These are phyloP conservation scores for Flaveria brownii DNA, from an alignment of 129 eudicot genomes.

Conservation along the genomic window DNA sequence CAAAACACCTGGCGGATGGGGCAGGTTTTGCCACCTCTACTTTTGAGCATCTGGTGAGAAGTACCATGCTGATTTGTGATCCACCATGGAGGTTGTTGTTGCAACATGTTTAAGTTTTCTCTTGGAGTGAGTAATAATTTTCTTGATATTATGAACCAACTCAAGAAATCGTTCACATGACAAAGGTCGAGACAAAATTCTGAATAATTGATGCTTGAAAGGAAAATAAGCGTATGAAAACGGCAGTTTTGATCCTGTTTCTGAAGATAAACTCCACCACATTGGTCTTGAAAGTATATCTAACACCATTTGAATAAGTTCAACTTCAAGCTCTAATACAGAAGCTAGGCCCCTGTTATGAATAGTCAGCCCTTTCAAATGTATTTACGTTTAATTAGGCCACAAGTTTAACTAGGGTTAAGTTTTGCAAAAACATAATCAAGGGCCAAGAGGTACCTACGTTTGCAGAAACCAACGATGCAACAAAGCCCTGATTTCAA, in stretches of 20 bases:
- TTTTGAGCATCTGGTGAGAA: conserved; percentile 12
- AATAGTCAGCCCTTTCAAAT: conserved; percentile 39
- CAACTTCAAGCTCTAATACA: conserved; percentile 53
- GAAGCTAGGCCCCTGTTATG: conserved; percentile 75
- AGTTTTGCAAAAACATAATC: conserved; percentile 16
- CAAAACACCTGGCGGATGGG: background rate
- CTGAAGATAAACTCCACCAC: conserved; percentile 70
- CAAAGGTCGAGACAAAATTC: conserved; percentile 53
- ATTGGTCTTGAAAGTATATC: conserved; percentile 77
- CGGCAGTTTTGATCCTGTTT: conserved; percentile 63
- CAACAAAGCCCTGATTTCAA: conserved; percentile 63
- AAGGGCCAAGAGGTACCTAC: conserved; percentile 42
- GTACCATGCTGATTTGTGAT: conserved; percentile 75
- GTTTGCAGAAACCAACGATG: conserved; percentile 69
- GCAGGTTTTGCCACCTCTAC: background rate
- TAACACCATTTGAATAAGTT: conserved; percentile 46
- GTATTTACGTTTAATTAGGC: background rate
- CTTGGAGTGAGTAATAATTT: conserved; percentile 36
- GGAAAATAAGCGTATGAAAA: conserved; percentile 70
- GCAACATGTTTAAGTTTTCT: conserved; percentile 39
- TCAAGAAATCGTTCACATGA: conserved; percentile 49
- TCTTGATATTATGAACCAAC: conserved; percentile 42
- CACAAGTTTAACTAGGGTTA: background rate
- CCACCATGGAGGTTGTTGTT: conserved; percentile 38
- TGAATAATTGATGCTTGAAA: conserved; percentile 40